Base-by-base conservation (phyloP, 2,329 filamentous ascomycete genomes). In the Fusarium pilosicola region DNA sequence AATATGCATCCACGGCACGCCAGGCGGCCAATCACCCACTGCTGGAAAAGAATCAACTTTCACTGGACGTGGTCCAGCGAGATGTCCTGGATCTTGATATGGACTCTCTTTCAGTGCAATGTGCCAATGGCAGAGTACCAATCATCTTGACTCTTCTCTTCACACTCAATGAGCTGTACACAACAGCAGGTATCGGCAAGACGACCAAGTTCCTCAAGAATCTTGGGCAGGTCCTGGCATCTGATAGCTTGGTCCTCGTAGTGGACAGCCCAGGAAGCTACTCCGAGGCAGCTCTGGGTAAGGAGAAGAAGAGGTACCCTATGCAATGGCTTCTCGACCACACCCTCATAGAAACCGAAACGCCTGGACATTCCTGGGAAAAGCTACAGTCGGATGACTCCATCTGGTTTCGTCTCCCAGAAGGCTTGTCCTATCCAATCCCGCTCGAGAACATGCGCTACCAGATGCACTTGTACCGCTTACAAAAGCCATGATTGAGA, bases 221-320 rank as follows among this genome's bases (percentile, higher is more conserved):
- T 2, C 84, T 98, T 24, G 94, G 93, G 1, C 84, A 88, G 4
- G 74, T 83, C 2, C 80, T 93, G 6, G 83, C 86, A 1, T 68
- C 85, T 0, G 92, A 90, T 2, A 89, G 94, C 5, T 81, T 96
- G 44, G 84, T 98, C 3, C 88, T 98, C 0, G 93, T 98, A 6
- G 91, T 98, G 8, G 96, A 99, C 81, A 97, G 94, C 76, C 94
- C 96, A 0, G 96, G 96, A 2, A 97, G 93, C 81, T 98, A 98
- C 82, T 96, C 95, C 1, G 94, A 95, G 65, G 88, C 97, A 7
- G 89, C 89, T 0, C 81, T 98, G 1, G 92, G 92, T 8, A 87
- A 86, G 70, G 85, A 87, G 51, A 83, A 84, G 77, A 88, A 88
- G 71, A 90, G 88, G 70, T 98, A 98, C 80, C 96, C 96, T 0